These are phyloP conservation scores for Daedalea quercina DNA, from an alignment of 768 basidiomycete species.

Conservation along the genomic window DNA sequence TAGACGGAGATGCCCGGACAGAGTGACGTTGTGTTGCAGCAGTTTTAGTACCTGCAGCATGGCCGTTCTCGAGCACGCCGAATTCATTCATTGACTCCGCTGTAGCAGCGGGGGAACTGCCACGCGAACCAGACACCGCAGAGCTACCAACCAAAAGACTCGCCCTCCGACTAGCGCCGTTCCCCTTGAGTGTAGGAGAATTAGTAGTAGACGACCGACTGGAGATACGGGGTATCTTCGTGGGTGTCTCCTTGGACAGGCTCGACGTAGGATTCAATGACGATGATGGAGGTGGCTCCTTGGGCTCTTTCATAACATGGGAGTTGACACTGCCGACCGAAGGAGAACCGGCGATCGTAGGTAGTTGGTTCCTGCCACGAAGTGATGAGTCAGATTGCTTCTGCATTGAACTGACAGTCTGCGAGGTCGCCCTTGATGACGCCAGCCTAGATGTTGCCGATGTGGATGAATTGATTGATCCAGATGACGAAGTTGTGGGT, in stretches of 20 bases:
- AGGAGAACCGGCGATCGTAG: slow-evolving; percentile 91
- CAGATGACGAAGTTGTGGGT: slow-evolving; percentile 38
- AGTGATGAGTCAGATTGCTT: slow-evolving; percentile 82
- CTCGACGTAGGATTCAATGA: slow-evolving; percentile 44
- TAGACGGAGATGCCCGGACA: slow-evolving; percentile 56
- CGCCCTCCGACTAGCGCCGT: slow-evolving; percentile 51
- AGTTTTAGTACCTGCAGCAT: slow-evolving; percentile 40
- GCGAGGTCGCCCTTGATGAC: slow-evolving; percentile 65
- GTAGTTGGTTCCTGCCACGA: slow-evolving; percentile 67
- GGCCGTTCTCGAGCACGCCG: slow-evolving; percentile 67
- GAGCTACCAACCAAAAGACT: slow-evolving; percentile 50
- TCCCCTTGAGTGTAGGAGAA: slow-evolving; percentile 60
- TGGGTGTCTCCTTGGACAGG: slow-evolving; percentile 77
- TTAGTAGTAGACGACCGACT: slow-evolving; percentile 70
- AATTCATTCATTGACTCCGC: slow-evolving; percentile 62
- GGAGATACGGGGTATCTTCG: slow-evolving; percentile 91
- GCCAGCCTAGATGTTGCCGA: slow-evolving; percentile 27
- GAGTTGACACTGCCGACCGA: slow-evolving; percentile 64
- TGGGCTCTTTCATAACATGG: slow-evolving; percentile 47
- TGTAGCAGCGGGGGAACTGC: slow-evolving; percentile 52
- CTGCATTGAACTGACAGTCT: slow-evolving; percentile 82
- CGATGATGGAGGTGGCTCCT: slow-evolving; percentile 50
- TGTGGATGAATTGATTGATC: too few species aligned
- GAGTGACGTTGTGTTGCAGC: slow-evolving; percentile 45
- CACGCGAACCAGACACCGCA: slow-evolving; percentile 44